phyloP scores from a whole-genome alignment of 805 yeast species.

The Yarrowia sp. region DNA sequence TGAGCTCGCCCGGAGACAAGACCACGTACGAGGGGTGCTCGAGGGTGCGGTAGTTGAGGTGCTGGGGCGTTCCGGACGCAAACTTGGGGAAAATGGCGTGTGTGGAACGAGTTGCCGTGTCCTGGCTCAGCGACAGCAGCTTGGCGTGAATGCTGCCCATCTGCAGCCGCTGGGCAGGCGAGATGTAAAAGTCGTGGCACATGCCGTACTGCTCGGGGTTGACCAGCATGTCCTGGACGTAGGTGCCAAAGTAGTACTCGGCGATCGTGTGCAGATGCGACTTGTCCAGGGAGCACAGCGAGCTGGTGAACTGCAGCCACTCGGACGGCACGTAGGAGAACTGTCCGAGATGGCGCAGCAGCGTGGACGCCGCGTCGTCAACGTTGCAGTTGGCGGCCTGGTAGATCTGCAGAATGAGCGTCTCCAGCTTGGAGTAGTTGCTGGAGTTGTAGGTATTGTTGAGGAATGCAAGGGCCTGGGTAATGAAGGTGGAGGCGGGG shows the following conservation, averaged over 20 bases:
- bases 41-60: background rate
- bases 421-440: constrained; percentile 17
- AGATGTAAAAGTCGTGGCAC: constrained; percentile 18
- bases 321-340: background rate
- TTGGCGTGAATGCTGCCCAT: constrained; percentile 3
- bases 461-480: constrained; percentile 7
- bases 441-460: background rate
- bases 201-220: constrained; percentile 24
- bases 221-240: constrained; percentile 13
- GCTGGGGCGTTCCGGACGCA: background rate
- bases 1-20: constrained; percentile 11
- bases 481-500: background rate
- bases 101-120: background rate
- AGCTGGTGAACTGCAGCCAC: constrained; percentile 13
- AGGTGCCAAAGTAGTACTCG: constrained; percentile 4
- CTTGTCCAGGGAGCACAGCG: background rate
- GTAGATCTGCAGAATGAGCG: constrained; percentile 19
- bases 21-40: constrained; percentile 13
- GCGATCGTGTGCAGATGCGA: background rate
- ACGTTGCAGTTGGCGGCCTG: background rate
- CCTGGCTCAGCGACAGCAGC: background rate
- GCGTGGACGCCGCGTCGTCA: background rate
- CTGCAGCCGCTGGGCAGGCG: constrained; percentile 10
- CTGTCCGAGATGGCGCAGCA: constrained; percentile 5
- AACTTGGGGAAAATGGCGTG: background rate